Conservation (phyloP, 1,284 basidiomycete species). For the Fomitopsis pinicola region DNA sequence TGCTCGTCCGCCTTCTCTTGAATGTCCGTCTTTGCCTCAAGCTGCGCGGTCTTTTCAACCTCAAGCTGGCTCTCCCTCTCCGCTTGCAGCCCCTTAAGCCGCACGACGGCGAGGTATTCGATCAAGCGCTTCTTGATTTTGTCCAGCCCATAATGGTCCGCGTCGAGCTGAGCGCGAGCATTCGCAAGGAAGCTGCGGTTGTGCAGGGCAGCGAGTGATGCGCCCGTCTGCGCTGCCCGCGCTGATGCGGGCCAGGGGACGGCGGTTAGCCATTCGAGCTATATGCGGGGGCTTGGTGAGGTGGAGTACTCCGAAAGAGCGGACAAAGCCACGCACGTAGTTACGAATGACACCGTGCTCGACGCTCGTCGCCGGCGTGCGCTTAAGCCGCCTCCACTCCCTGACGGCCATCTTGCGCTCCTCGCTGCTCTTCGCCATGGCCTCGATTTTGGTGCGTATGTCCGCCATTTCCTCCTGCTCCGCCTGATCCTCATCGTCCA, state of each 20-base stretch:
- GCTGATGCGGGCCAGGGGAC: slow-evolving; percentile 66
- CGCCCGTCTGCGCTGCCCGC: slow-evolving; percentile 15
- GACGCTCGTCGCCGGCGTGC: slow-evolving; percentile 72
- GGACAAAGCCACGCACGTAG: slow-evolving; percentile 48
- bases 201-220: slow-evolving; percentile 33
- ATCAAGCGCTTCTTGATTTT: slow-evolving; percentile 89
- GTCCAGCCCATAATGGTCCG: slow-evolving; percentile 86
- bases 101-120: slow-evolving; percentile 86
- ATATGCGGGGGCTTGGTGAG: slow-evolving; percentile 19
- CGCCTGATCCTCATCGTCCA: slow-evolving; percentile 71
- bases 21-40: neutral
- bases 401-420: slow-evolving; percentile 80
- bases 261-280: slow-evolving; percentile 84
- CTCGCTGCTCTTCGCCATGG: slow-evolving; percentile 70
- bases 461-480: slow-evolving; percentile 79
- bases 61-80: slow-evolving; percentile 24
- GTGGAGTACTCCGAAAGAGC: neutral
- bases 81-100: slow-evolving; percentile 60
- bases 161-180: slow-evolving; percentile 74
- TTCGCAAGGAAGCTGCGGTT: slow-evolving; percentile 56
- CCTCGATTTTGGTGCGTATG: slow-evolving; percentile 75
- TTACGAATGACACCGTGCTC: slow-evolving; percentile 76
- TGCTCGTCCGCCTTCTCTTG: neutral
- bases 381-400: slow-evolving; percentile 74
- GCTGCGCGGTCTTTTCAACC: neutral